Base-by-base conservation (phyloP, 1,284 basidiomycete genomes). In the Exobasidium rhododendri region DNA sequence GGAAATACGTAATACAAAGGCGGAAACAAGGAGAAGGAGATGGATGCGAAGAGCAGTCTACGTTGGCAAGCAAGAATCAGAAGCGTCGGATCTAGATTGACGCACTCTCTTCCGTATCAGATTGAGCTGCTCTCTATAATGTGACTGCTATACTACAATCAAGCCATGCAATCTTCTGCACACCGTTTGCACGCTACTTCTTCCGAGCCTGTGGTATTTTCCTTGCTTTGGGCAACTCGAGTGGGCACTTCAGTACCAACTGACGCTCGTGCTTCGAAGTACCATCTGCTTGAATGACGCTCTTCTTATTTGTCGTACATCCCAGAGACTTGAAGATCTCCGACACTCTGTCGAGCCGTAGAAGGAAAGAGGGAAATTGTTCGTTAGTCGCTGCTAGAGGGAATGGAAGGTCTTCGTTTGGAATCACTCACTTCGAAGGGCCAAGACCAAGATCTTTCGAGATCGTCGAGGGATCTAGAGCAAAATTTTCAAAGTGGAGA, bases 401-500 rank as follows among this genome's bases (percentile, higher is more conserved):
- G n/a, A n/a, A n/a, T n/a, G n/a, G n/a, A n/a, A n/a, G n/a, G n/a
- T n/a, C n/a, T n/a, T n/a, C n/a, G n/a, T n/a, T n/a, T n/a, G n/a
- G n/a, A n/a, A n/a, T n/a, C 35, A 40, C 35, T 40, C 35, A 40
- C 35, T 40, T 62, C 17, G 60, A 46, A 6, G 59, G 45, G 7
- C 53, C 54, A 14, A 73, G 29, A 17, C 56, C 45, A 6, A 73
- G 53, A 13, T 69, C 68, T 26, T 52, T 55, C 1, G 69, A 59
- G 2, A 71, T 24, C 5, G 51, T 45, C 30, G 68, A 58, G 13
- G 68, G 58, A 17, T 73, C 71, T 51, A 79, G 63, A 11, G 67
- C 61, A 58, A 76, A 79, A 51, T 71, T 66, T 49, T 79, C 75
- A 46, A 78, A 54, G 44, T 79, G 74, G 45, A 79, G 64, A 0